Evolutionary conservation across 2,329 filamentous ascomycete species (phyloP).

Genomic region (Hypomyces rosellus): DNA sequence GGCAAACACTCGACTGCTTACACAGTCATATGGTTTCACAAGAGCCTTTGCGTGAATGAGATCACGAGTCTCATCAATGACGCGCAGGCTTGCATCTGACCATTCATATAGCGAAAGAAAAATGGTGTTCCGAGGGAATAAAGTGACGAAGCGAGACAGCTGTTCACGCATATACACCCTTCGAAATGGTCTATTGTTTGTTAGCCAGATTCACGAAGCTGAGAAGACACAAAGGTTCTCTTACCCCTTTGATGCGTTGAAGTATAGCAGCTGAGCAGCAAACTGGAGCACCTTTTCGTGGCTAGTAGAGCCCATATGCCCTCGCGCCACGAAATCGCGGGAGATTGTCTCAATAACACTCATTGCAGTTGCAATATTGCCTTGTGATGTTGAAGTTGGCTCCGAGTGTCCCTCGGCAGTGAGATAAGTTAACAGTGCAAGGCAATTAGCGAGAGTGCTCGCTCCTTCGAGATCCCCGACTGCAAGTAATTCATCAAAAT

Average conservation of each 20-base stretch:
- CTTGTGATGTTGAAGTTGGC: slow-evolving; percentile 41
- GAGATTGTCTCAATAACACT: slow-evolving; percentile 36
- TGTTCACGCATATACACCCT: slow-evolving; percentile 58
- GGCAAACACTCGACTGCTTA: slow-evolving; percentile 42
- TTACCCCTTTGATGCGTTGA: slow-evolving; percentile 56
- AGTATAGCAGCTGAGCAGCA: slow-evolving; percentile 57
- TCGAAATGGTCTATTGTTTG: slow-evolving; percentile 51
- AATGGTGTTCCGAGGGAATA: slow-evolving; percentile 70
- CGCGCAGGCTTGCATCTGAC: slow-evolving; percentile 63
- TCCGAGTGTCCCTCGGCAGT: slow-evolving; percentile 36
- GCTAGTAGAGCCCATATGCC: slow-evolving; percentile 24
- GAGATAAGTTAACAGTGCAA: slow-evolving; percentile 63
- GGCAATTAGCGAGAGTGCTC: slow-evolving; percentile 51
- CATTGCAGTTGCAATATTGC: slow-evolving; percentile 49
- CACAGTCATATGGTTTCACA: slow-evolving; percentile 31
- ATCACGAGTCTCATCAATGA: slow-evolving; percentile 71
- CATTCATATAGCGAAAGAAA: slow-evolving; percentile 69
- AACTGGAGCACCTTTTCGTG: slow-evolving; percentile 65
- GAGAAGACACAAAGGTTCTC: slow-evolving; percentile 13
- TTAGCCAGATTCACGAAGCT: slow-evolving; percentile 14
- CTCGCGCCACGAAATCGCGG: slow-evolving; percentile 34
- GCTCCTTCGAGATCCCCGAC: slow-evolving; percentile 42
- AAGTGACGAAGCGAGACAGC: slow-evolving; percentile 51
- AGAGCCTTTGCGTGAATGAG: slow-evolving; percentile 51
- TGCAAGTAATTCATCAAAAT: slow-evolving; percentile 51